phyloP scores from a whole-genome alignment of 2,329 filamentous ascomycete species.

The Penicillium sclerotigenum region DNA sequence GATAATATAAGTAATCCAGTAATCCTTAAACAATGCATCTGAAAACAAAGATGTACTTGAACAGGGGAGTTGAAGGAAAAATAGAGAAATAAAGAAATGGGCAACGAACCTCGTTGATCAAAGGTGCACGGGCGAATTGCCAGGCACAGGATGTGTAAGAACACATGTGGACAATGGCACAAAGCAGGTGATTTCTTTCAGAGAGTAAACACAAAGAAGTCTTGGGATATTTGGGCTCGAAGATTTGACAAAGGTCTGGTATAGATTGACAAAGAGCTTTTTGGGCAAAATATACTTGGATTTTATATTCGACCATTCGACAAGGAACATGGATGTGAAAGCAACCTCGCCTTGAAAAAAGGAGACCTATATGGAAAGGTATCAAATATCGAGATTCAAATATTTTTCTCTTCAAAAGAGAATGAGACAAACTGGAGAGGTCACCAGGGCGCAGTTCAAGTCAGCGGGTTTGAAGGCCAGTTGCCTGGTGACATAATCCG shows the following conservation, averaged over 20 bases:
- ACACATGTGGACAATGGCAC: conserved; percentile 12
- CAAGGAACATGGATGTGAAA: background rate
- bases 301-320: background rate
- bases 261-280: background rate
- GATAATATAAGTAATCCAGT: background rate
- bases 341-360: background rate
- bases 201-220: background rate
- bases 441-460: background rate
- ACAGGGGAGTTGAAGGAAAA: background rate
- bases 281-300: background rate
- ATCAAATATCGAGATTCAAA: background rate
- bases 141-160: background rate
- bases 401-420: background rate
- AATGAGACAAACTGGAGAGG: background rate
- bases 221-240: background rate
- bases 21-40: background rate
- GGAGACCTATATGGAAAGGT: background rate
- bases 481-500: background rate
- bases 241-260: background rate
- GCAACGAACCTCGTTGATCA: background rate
- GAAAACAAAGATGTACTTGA: background rate
- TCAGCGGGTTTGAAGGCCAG: background rate
- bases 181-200: conserved; percentile 26
- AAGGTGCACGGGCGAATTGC: background rate
- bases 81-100: background rate